Evolutionary conservation across 1,139 yeast genomes (phyloP).

Genomic region (Wickerhamomyces sp.): DNA sequence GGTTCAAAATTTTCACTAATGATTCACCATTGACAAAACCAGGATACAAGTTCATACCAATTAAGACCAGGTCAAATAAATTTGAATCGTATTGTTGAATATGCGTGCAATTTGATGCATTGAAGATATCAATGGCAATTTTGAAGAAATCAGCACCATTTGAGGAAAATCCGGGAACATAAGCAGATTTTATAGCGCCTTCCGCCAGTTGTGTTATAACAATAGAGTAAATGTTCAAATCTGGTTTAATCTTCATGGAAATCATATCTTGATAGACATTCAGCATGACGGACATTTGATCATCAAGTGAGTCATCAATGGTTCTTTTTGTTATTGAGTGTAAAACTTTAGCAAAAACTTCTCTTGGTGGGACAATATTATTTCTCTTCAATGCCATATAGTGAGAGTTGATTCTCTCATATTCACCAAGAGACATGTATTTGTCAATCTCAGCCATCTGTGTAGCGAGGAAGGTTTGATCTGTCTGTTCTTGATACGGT

Average conservation of each 20-base stretch:
- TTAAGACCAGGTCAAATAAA: conserved; percentile 26
- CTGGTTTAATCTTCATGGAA: conserved; percentile 47
- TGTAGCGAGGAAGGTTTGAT: conserved; percentile 16
- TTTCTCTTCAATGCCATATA: conserved; percentile 35
- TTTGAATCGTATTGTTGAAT: conserved; percentile 28
- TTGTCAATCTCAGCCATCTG: conserved; percentile 13
- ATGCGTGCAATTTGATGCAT: conserved; percentile 36
- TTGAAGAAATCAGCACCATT: conserved; percentile 56
- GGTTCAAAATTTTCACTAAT: conserved; percentile 20
- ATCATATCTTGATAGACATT: conserved; percentile 66
- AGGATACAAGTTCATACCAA: conserved; percentile 32
- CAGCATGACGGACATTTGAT: conserved; percentile 50
- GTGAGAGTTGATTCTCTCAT: conserved; percentile 30
- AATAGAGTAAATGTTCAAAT: conserved; percentile 44
- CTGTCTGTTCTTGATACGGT: conserved; percentile 12
- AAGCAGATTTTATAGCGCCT: conserved; percentile 40
- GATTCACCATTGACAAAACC: conserved; percentile 24
- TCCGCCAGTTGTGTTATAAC: conserved; percentile 46
- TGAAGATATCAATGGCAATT: conserved; percentile 56
- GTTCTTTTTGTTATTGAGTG: conserved; percentile 29
- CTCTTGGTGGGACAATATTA: conserved; percentile 29
- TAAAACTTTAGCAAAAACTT: conserved; percentile 28
- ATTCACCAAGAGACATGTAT: conserved; percentile 20
- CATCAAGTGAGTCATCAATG: conserved; percentile 36
- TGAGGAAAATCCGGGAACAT: conserved; percentile 31